Conservation (phyloP, 768 basidiomycete species). For the Xerocomus spinulosus region DNA sequence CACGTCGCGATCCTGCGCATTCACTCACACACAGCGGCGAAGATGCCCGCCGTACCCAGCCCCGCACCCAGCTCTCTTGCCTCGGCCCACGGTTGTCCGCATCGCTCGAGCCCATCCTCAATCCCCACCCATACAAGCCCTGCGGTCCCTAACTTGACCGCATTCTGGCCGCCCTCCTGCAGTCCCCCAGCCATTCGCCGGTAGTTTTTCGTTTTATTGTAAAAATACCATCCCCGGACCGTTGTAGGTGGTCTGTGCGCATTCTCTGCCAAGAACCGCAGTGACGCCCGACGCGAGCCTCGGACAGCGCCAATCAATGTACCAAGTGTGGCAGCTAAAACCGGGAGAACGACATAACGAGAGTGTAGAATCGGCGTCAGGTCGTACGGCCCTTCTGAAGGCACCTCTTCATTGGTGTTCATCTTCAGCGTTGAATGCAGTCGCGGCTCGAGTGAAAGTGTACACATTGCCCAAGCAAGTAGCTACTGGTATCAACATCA, state of each 20-base stretch:
- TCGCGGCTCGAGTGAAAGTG: no score
- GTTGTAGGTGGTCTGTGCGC: constrained; percentile 83
- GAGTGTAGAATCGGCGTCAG: constrained; percentile 32
- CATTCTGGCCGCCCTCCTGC: constrained; percentile 60
- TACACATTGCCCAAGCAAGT: no score
- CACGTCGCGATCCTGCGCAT: neutral
- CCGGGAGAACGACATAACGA: constrained; percentile 60
- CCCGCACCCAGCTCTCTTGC: constrained; percentile 61
- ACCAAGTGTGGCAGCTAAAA: constrained; percentile 56
- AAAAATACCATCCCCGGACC: constrained; percentile 90
- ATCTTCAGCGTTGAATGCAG: constrained; percentile 9
- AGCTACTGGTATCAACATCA: no score
- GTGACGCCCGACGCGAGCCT: constrained; percentile 61
- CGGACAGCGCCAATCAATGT: constrained; percentile 69
- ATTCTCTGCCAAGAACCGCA: constrained; percentile 90
- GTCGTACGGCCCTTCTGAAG: constrained; percentile 20
- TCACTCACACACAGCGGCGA: constrained; percentile 51
- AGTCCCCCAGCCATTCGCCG: constrained; percentile 69
- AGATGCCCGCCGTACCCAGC: constrained; percentile 55
- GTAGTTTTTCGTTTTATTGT: constrained; percentile 96
- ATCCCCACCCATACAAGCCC: constrained; percentile 46
- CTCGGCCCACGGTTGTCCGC: constrained; percentile 34
- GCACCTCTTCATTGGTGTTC: constrained; percentile 9
- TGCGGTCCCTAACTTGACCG: constrained; percentile 43
- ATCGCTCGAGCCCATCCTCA: constrained; percentile 40